A percentile compares a stretch with the other conserved stretches of the same genome.
phyloP scores from a whole-genome alignment of 2,329 filamentous ascomycete species.

The Orbilia javanica region DNA sequence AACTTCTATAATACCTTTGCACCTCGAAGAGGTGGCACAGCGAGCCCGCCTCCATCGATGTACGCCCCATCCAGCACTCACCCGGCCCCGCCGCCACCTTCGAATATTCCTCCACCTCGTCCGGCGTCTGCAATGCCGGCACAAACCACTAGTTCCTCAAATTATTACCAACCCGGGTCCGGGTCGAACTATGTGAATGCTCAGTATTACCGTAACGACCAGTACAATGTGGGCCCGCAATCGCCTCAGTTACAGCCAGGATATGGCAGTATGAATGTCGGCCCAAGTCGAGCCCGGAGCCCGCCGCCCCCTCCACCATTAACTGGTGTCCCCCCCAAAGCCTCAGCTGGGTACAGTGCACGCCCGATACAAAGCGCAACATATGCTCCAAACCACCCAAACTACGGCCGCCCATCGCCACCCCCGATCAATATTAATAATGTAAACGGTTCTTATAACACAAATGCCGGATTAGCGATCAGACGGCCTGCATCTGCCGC shows the following conservation, averaged over 20 bases:
- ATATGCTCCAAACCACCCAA: slow-evolving; percentile 53
- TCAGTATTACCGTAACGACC: slow-evolving; percentile 54
- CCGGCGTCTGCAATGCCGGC: slow-evolving; percentile 51
- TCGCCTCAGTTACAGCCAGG: slow-evolving; percentile 45
- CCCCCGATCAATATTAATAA: slow-evolving; percentile 47
- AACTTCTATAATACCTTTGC: slow-evolving; percentile 58
- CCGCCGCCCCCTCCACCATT: slow-evolving; percentile 23
- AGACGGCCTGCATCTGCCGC: slow-evolving; percentile 46
- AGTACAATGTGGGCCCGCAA: slow-evolving; percentile 31
- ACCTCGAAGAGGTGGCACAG: slow-evolving; percentile 30
- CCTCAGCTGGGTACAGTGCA: slow-evolving; percentile 1
- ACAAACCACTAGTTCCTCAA: slow-evolving; percentile 26
- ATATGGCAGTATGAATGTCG: slow-evolving; percentile 49
- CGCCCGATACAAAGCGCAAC: slow-evolving; percentile 56
- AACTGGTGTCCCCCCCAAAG: slow-evolving; percentile 28
- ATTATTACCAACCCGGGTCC: slow-evolving; percentile 38
- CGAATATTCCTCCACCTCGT: slow-evolving; percentile 37
- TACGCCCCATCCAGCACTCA: slow-evolving; percentile 21
- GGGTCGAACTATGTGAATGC: slow-evolving; percentile 53
- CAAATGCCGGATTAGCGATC: slow-evolving; percentile 22
- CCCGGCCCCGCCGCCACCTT: slow-evolving; percentile 16
- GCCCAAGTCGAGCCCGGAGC: slow-evolving; percentile 32
- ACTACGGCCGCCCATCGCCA: slow-evolving; percentile 45
- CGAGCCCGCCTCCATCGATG: slow-evolving; percentile 52
- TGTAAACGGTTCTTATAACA: slow-evolving; percentile 38